These are phyloP conservation scores for Taphrina flavorubra DNA, from an alignment of 1,139 yeast genomes.

Conservation along the genomic window DNA sequence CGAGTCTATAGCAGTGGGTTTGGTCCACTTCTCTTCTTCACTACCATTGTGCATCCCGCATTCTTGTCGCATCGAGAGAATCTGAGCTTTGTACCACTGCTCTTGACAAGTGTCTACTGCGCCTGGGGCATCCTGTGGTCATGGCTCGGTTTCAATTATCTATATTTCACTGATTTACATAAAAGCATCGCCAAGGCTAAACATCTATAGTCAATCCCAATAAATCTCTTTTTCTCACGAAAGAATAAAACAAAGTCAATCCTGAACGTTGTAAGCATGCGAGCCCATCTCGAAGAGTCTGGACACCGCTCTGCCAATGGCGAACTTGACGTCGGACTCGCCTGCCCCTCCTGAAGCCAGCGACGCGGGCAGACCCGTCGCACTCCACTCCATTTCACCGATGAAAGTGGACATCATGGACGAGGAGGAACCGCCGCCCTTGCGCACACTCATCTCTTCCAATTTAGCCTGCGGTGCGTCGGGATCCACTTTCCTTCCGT, in stretches of 20 bases:
- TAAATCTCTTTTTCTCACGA: background rate
- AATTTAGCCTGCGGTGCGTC: background rate
- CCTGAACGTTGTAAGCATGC: constrained; percentile 14
- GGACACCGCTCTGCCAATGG: constrained; percentile 33
- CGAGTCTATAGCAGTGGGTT: constrained; percentile 71
- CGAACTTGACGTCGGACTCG: constrained; percentile 37
- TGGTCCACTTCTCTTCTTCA: constrained; percentile 63
- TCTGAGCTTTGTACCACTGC: constrained; percentile 72
- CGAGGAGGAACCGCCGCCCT: constrained; percentile 31
- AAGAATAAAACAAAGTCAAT: background rate
- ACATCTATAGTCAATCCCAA: background rate
- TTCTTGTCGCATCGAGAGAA: constrained; percentile 40
- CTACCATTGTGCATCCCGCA: constrained; percentile 42
- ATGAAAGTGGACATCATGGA: constrained; percentile 38
- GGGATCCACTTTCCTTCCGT: background rate
- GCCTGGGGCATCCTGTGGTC: constrained; percentile 82
- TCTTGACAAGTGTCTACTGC: constrained; percentile 85
- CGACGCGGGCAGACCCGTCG: constrained; percentile 35
- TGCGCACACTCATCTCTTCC: constrained; percentile 36
- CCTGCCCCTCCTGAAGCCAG: constrained; percentile 34
- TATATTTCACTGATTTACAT: constrained; percentile 22
- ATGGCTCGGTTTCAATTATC: constrained; percentile 71
- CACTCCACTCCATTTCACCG: constrained; percentile 40
- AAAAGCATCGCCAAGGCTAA: background rate
- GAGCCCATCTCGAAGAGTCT: constrained; percentile 36